Conservation (phyloP, 108 stramenopile genomes). For the Aurantiochytrium sp. region DNA sequence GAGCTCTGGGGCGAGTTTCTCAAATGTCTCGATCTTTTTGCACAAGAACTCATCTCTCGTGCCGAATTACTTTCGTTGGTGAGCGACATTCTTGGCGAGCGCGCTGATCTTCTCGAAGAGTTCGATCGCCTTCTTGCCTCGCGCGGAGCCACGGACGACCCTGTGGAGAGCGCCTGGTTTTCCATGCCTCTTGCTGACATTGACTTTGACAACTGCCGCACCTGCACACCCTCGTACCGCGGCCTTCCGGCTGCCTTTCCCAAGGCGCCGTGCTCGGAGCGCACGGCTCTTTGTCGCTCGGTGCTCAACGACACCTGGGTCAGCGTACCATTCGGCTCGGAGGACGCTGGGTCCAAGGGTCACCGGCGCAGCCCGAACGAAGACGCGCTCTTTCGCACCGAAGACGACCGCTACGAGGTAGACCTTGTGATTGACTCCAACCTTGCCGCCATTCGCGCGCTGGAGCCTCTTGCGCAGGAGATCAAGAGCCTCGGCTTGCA, state of each 20-base stretch:
- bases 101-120: conserved; percentile 76
- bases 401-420: conserved; percentile 97
- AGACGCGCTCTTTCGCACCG: conserved; percentile 84
- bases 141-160: conserved; percentile 48
- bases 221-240: conserved; percentile 70
- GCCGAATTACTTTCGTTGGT: conserved; percentile 83
- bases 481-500: conserved; percentile 63
- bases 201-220: conserved; percentile 43
- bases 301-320: conserved; percentile 94
- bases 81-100: conserved; percentile 76
- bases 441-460: conserved; percentile 64
- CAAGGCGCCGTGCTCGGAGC: conserved; percentile 75
- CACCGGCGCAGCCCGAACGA: conserved; percentile 92
- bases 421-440: conserved; percentile 97
- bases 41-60: conserved; percentile 78
- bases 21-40: conserved; percentile 84
- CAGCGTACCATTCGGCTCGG: conserved; percentile 84
- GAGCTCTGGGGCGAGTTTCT: conserved; percentile 88
- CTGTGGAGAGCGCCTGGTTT: conserved; percentile 32
- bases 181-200: conserved; percentile 46
- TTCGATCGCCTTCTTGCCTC: conserved; percentile 78
- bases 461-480: conserved; percentile 87
- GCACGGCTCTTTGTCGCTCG: conserved; percentile 64
- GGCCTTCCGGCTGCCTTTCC: conserved; percentile 87
- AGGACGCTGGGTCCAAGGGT: conserved; percentile 91